Evolutionary conservation across 192 early-diverging fungal species (phyloP).

Genomic region (Backusella circina): DNA sequence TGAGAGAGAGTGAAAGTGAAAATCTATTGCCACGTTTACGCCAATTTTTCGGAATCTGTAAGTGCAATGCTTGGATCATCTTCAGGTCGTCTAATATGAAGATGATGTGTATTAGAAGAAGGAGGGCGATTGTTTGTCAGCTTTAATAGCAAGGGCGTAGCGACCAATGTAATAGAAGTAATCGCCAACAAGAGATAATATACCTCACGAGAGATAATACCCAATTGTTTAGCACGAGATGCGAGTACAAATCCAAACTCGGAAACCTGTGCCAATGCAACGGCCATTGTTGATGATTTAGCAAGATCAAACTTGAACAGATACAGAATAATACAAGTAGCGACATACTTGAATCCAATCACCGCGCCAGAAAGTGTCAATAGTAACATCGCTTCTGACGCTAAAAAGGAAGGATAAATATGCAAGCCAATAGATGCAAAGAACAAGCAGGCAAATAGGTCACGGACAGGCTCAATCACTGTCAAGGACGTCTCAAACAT

Average conservation of each 20-base stretch:
- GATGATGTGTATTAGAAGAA: neutral
- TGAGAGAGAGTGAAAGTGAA: neutral
- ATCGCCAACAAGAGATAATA: constrained; percentile 52
- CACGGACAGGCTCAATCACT: constrained; percentile 44
- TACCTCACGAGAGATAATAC: constrained; percentile 48
- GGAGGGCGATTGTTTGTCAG: constrained; percentile 6
- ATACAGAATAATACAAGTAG: constrained; percentile 32
- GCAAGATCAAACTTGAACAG: constrained; percentile 37
- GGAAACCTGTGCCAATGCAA: constrained; percentile 54
- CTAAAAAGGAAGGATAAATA: constrained; percentile 54
- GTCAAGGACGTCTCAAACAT: constrained; percentile 34
- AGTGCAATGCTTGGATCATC: neutral
- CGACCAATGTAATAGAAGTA: constrained; percentile 45
- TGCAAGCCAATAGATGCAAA: constrained; percentile 59
- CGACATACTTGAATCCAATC: constrained; percentile 47
- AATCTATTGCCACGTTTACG: neutral
- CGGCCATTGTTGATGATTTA: constrained; percentile 34
- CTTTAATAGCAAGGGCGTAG: constrained; percentile 53
- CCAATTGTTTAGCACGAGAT: constrained; percentile 47
- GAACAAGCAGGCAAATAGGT: constrained; percentile 54
- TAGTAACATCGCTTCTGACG: constrained; percentile 44
- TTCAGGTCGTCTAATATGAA: neutral
- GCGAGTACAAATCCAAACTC: constrained; percentile 60
- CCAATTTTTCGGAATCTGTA: neutral
- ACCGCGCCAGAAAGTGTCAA: constrained; percentile 39